Base-by-base conservation (phyloP, 2,329 filamentous ascomycete species). In the Apiospora saccharicola region DNA sequence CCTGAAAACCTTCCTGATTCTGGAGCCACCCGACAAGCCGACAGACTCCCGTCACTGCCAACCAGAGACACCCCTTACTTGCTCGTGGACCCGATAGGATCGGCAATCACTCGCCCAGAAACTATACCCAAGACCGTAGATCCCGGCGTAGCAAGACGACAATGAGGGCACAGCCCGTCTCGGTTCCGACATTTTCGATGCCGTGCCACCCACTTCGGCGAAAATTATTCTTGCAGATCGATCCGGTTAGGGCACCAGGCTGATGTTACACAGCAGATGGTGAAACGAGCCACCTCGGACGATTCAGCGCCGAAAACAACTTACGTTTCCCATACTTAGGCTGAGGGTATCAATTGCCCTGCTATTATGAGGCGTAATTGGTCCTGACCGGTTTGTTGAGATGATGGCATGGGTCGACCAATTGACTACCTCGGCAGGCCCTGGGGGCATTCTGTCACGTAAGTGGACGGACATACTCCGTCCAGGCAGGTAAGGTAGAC, bases 201-300 rank as follows among this genome's bases (percentile, higher is more conserved):
- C 19, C 57, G 57, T 64, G 10, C 19, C n/a, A 64, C 57, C 57
- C 57, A 64, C 19, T 8, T 22, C 19, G 19, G 57, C 26, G 53
- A 22, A 34, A 57, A 57, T 4, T 19, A 14, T 3, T 19, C 22
- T 64, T 12, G 57, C 57, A 41, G 30, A 64, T 10, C 57, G 16
- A 64, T 10, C 57, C 30, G 34, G 22, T 22, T 4, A 64, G 30
- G 13, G 30, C 3, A 10, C 19, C 34, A 61, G 16, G 53, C 7
- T 22, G 26, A 61, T 16, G 53, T 61, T 61, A 61, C 53, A 61
- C 53, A 34, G 53, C 53, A 61, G 53, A 22, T 61, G 30, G 19
- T 61, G 30, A 37, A 7, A 61, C 26, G 22, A 41, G 34, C 57
- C 34, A 64, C 57, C 34, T 64, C 57, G 57, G 57, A 64, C 57